Evolutionary conservation across 495 filamentous ascomycete species (phyloP), one percentile per base, ranked within the genome.

Genomic region (Rostrohypoxylon terebratum): DNA sequence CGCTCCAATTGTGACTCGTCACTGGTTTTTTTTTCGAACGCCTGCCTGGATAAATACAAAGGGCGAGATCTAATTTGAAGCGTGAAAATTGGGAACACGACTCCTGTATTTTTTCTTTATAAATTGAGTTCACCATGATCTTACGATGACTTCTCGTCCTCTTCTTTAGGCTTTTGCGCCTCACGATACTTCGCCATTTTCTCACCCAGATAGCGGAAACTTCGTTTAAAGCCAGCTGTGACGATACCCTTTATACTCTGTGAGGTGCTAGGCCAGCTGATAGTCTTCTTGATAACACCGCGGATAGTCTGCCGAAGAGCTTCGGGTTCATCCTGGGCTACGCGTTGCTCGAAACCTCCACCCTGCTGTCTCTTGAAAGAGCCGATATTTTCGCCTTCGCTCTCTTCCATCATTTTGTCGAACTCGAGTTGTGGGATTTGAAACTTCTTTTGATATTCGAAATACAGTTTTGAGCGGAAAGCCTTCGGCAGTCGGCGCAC

Each of bases 381-480:
- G 2, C 83, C 83, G 5, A 87, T 83, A 67, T 94, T 91, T 63
- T 93, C 90, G 68, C 93, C 88, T 62, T 88, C 85, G 54, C 81
- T 88, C 55, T 89, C 86, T 65, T 92, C 88, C 77, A 98, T 89
- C 91, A 99, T 94, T 77, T 91, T 88, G 67, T 92, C 80, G 79
- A 97, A 99, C 44, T 97, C 93, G 1, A 84, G 83, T 23, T 88
- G 90, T 0, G 96, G 94, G 36, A 98, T 96, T 36, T 86, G 85
- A 72, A 91, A 97, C 75, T 96, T 94, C 70, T 90, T 86, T 79
- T 98, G 96, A 74, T 97, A 98, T 73, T 93, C 89, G 80, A 96
- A 96, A 81, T 98, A 99, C 2, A 99, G 79, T 71, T 93, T 94
- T 53, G 92, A 86, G 13, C 96, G 87, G 86, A 99, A 98, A 0